Conservation (phyloP, 768 basidiomycete species). For the Termitomyces heimii region DNA sequence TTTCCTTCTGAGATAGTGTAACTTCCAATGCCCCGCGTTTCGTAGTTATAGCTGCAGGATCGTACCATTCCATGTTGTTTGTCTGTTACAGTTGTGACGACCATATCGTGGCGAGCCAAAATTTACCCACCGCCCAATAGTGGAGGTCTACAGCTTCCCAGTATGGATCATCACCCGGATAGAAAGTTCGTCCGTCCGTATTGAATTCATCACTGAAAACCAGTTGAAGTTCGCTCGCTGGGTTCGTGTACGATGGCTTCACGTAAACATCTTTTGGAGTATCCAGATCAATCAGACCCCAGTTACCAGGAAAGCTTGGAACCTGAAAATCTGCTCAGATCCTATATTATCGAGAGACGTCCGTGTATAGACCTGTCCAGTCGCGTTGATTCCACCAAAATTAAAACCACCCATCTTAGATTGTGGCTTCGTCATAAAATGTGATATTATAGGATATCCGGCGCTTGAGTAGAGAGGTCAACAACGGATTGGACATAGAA, state of each 20-base stretch:
- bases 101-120: neutral
- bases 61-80: conserved; percentile 85
- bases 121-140: conserved; percentile 57
- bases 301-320: conserved; percentile 55
- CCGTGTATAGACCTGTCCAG: conserved; percentile 50
- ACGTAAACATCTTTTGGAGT: conserved; percentile 62
- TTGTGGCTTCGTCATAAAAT: conserved; percentile 38
- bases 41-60: conserved; percentile 74
- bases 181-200: conserved; percentile 71
- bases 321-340: conserved; percentile 28
- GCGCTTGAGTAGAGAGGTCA: conserved; percentile 31
- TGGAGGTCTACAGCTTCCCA: conserved; percentile 84
- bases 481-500: neutral
- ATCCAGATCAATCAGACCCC: conserved; percentile 68
- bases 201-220: conserved; percentile 93
- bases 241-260: conserved; percentile 44
- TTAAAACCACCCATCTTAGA: conserved; percentile 61
- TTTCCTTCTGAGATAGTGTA: conserved; percentile 59
- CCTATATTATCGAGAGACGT: neutral
- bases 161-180: conserved; percentile 85
- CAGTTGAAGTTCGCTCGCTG: conserved; percentile 51
- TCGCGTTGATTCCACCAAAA: conserved; percentile 70
- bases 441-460: conserved; percentile 58
- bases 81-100: conserved; percentile 32
- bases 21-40: conserved; percentile 68